Evolutionary conservation across 2,329 filamentous ascomycete species (phyloP), one percentile per base, ranked within the genome.

Genomic region (Hypoxylon sp.): DNA sequence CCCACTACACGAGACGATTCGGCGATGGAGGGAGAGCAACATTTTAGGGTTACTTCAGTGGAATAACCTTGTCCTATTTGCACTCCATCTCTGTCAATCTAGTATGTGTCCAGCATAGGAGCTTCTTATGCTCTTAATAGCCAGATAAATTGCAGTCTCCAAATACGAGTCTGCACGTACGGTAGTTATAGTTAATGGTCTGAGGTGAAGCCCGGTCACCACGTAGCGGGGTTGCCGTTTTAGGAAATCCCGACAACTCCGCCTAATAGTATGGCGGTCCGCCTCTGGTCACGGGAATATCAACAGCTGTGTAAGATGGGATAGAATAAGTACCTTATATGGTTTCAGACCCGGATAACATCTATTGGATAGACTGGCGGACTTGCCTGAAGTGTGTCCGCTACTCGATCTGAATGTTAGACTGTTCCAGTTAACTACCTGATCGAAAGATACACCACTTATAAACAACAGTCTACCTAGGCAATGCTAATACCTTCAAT

Each of bases 221-320:
- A 13, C 30, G 14, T 41, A 11, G 58, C 68, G 68, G 68, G 43
- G 55, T 48, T 65, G n/a, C 68, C 51, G 5, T 11, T 60, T 65
- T 58, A 38, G 68, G 65, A 46, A 60, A 53, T 55, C 65, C 38
- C 65, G 68, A 50, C 36, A 9, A 30, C 51, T 45, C 46, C 60
- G 36, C 32, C 30, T 3, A 2, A 14, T n/a, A 48, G 23, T 17
- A 49, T 23, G 28, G 46, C 21, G 21, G 17, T 43, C 28, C 28
- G 21, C 46, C 17, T 9, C 30, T 10, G 38, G n/a, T 2, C 23
- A 56, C 53, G 48, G 59, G 19, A 56, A 59, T 52, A 49, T 52
- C 41, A 25, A 32, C 38, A n/a, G 23, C 9, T 46, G 25, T 52
- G 11, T 5, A n/a, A 17, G 30, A 53, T 28, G 36, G 49, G 14